Conservation (phyloP, 1,139 yeast species). For the Kluyveromyces marxianus region DNA sequence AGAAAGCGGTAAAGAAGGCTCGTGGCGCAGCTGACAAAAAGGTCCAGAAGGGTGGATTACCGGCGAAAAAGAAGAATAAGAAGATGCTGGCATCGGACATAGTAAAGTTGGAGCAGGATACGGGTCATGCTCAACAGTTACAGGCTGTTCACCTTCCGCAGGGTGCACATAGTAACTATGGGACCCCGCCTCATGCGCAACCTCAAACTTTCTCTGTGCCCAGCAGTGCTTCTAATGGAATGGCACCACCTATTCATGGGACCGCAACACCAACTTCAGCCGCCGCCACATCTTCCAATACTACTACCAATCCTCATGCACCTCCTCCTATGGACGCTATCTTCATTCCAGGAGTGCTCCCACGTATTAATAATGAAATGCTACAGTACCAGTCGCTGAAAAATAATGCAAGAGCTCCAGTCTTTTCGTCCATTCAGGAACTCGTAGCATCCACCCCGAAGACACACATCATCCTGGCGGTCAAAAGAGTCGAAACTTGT, state of each 20-base stretch:
- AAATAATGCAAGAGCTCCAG: conserved; percentile 2
- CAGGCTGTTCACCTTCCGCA: no score
- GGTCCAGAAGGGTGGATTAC: no score
- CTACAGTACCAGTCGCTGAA: conserved; percentile 6
- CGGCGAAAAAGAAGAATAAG: no score
- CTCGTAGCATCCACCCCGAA: conserved; percentile 6
- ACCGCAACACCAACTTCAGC: no score
- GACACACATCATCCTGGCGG: conserved; percentile 3
- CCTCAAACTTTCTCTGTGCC: no score
- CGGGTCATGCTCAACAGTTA: no score
- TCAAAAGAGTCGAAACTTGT: conserved; percentile 5
- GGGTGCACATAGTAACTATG: no score
- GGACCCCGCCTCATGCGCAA: no score
- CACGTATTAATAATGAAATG: conserved; percentile 3
- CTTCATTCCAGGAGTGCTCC: conserved; percentile 6
- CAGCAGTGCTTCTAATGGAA: no score
- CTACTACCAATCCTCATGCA: neutral
- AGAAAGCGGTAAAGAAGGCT: neutral
- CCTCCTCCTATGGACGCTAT: conserved; percentile 9
- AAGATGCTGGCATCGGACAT: no score
- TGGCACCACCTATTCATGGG: no score
- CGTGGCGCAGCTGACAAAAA: neutral
- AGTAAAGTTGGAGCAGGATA: no score
- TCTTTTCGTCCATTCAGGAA: conserved; percentile 6
- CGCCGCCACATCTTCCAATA: neutral